Evolutionary conservation across 257 asterid genomes (phyloP), one percentile per base, ranked within the genome.

Genomic region (Fraxinus americana): DNA sequence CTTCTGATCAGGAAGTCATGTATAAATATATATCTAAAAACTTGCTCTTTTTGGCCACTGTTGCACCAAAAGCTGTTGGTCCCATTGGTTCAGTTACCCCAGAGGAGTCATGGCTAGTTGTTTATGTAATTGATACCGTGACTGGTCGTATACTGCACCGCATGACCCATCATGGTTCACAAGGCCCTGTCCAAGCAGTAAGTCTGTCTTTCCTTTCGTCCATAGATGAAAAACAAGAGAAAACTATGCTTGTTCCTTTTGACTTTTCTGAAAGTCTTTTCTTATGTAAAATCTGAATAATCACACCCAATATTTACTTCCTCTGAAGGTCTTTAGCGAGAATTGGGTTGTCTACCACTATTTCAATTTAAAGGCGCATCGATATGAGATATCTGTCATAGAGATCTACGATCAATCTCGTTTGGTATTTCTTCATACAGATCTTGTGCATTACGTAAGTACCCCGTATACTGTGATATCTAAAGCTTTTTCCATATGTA

Each of bases 301-400:
- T 68, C 72, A 63, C 63, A 9, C 48, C 10, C 72, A 38, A 10
- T 17, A 32, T 71, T 50, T 59, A 48, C 25, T 54, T 75, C 82
- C 43, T 82, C 45, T 84, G 81, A 80, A 96, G 99, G 97, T 93
- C 81, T 85, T 90, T 78, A 89, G 99, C 70, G 99, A 96, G 96
- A 92, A 96, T 85, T 96, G 99, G 99, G 85, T 96, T 68, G 93
- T 93, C 82, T 96, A 96, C 87, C 99, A 96, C 91, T 96, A 90
- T 92, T 93, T 96, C 87, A 96, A 96, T 85, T 90, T 93, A 77
- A 88, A 97, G 85, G 98, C 99, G 70, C 99, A 93, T 82, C 90
- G 99, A 83, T 92, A 88, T 80, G 99, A 96, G 87, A 96, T 96
- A 96, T 92, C 98, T 83, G 99, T 96, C 78, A 89, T 93, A 81